phyloP scores from a whole-genome alignment of 2,329 filamentous ascomycete species.

The Alternaria gaisen region DNA sequence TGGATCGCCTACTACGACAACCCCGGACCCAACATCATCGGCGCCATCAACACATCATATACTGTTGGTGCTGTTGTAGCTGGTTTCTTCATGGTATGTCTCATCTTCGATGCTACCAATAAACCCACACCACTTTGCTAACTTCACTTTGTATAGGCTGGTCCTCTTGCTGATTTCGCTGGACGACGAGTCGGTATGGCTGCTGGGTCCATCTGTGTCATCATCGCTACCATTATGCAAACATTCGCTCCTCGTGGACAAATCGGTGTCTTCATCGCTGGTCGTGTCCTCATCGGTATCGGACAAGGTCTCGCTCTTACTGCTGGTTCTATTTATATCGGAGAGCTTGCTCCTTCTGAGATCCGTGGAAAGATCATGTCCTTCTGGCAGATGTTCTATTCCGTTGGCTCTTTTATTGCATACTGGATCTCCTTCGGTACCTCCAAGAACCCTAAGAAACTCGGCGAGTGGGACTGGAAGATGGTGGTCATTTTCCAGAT shows the following conservation, averaged over 20 bases:
- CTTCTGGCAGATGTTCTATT: conserved; percentile 75
- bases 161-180: conserved; percentile 68
- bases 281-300: conserved; percentile 73
- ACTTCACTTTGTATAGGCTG: conserved; percentile 52
- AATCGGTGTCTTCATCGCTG: conserved; percentile 73
- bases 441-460: conserved; percentile 61
- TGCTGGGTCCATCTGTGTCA: conserved; percentile 69
- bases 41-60: conserved; percentile 72
- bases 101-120: not conserved
- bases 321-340: conserved; percentile 75
- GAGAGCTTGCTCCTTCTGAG: conserved; percentile 70
- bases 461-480: conserved; percentile 78
- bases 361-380: conserved; percentile 74
- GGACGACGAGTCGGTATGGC: conserved; percentile 73
- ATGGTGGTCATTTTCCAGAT: conserved; percentile 78
- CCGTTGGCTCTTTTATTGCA: conserved; percentile 70
- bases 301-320: conserved; percentile 75
- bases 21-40: conserved; percentile 58
- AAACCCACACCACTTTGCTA: not conserved
- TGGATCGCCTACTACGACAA: conserved; percentile 71
- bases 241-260: conserved; percentile 67
- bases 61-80: conserved; percentile 75
- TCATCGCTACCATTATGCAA: conserved; percentile 75
- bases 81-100: conserved; percentile 67
- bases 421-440: conserved; percentile 71